phyloP scores from a whole-genome alignment of 2,329 filamentous ascomycete species.

The Fusarium pseudocircinatum region DNA sequence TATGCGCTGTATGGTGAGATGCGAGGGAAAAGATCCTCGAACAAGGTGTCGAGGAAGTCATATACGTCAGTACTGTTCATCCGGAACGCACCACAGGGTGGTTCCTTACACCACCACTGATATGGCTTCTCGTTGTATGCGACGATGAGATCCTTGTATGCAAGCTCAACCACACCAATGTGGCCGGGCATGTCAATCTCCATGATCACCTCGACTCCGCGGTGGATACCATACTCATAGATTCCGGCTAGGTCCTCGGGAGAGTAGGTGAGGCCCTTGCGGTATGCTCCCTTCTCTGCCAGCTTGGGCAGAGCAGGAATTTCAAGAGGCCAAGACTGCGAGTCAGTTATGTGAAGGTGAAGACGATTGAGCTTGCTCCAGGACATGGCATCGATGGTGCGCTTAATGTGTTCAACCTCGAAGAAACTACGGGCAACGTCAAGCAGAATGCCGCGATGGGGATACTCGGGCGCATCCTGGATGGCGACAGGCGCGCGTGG shows the following conservation, averaged over 20 bases:
- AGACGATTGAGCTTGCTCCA: constrained; percentile 87
- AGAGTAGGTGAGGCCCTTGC: constrained; percentile 72
- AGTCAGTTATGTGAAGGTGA: constrained; percentile 84
- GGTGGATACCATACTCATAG: constrained; percentile 74
- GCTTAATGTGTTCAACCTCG: constrained; percentile 72
- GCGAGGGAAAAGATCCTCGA: constrained; percentile 80
- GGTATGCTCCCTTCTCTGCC: constrained; percentile 78
- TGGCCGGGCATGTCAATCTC: constrained; percentile 72
- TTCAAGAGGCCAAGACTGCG: constrained; percentile 86
- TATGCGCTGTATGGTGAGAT: constrained; percentile 74
- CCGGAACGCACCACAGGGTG: constrained; percentile 76
- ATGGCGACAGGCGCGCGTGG: constrained; percentile 76
- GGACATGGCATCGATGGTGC: constrained; percentile 78
- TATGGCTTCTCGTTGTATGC: constrained; percentile 66
- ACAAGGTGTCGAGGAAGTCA: constrained; percentile 75
- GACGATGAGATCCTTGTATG: constrained; percentile 65
- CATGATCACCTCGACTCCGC: constrained; percentile 68
- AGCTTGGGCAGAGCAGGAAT: constrained; percentile 78
- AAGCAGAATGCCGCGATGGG: constrained; percentile 81
- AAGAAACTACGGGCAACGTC: constrained; percentile 81
- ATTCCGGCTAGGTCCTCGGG: constrained; percentile 71
- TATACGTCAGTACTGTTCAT: constrained; percentile 78
- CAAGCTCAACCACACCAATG: constrained; percentile 61
- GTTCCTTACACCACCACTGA: constrained; percentile 68
- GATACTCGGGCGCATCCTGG: constrained; percentile 76